A percentile compares a stretch with the other conserved stretches of the same genome.
These are phyloP conservation scores for Kodamaea derodonti DNA, from an alignment of 1,139 yeast genomes.

Conservation along the genomic window DNA sequence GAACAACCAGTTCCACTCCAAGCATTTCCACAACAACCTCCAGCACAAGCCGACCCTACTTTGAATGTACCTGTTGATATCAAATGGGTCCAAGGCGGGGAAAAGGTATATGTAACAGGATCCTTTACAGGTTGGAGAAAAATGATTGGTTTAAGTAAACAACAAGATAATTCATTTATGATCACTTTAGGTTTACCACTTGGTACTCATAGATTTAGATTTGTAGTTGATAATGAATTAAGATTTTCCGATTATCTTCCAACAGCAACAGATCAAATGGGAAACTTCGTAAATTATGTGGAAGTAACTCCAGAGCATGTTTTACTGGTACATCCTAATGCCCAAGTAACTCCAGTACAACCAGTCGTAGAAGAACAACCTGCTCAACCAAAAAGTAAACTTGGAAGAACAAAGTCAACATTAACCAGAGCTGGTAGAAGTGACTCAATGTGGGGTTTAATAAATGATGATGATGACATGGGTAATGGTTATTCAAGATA, in stretches of 20 bases:
- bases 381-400: slow-evolving; percentile 6
- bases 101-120: slow-evolving; percentile 62
- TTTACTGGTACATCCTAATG: slow-evolving; percentile 9
- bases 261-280: slow-evolving; percentile 51
- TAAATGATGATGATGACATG: slow-evolving; percentile 72
- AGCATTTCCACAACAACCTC: not conserved
- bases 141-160: slow-evolving; percentile 51
- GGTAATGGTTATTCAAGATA: slow-evolving; percentile 77
- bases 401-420: slow-evolving; percentile 19
- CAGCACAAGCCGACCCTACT: slow-evolving; percentile 20
- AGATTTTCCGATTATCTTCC: slow-evolving; percentile 46
- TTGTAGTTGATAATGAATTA: slow-evolving; percentile 46
- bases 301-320: slow-evolving; percentile 31
- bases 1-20: slow-evolving; percentile 1
- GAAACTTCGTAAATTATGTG: slow-evolving; percentile 47
- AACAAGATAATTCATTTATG: slow-evolving; percentile 35
- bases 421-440: slow-evolving; percentile 26
- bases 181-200: slow-evolving; percentile 45
- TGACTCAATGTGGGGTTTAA: slow-evolving; percentile 55
- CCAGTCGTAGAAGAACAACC: slow-evolving; percentile 11
- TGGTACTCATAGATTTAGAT: slow-evolving; percentile 47
- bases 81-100: slow-evolving; percentile 93
- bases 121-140: slow-evolving; percentile 51
- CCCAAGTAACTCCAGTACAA: slow-evolving; percentile 7
- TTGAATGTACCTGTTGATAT: slow-evolving; percentile 70